Conservation (phyloP, 176 grass and related monocot species). For the Thinopyrum elongatum region DNA sequence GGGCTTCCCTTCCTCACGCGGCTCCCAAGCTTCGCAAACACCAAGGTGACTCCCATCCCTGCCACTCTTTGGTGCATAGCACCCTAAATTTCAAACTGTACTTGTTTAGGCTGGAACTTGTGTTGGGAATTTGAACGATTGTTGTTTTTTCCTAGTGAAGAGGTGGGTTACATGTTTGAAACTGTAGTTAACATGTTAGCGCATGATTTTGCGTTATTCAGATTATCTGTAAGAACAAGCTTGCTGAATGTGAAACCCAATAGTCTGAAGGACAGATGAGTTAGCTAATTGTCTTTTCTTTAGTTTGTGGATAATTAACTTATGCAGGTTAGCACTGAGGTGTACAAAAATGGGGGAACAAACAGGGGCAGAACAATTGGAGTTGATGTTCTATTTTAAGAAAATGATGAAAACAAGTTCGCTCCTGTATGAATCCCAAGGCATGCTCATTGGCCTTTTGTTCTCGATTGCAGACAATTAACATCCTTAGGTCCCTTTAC, state of each 20-base stretch:
- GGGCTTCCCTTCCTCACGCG: conserved; percentile 84
- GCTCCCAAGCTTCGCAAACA: conserved; percentile 45
- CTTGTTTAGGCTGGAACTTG: too few relatives aligned
- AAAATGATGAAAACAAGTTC: neutral
- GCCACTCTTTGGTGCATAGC: neutral
- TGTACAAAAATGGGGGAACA: too few relatives aligned
- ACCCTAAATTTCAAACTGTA: neutral
- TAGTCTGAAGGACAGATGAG: neutral
- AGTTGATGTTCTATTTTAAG: neutral
- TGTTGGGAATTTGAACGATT: neutral
- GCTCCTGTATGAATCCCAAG: neutral
- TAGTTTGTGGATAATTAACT: neutral
- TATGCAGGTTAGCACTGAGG: neutral
- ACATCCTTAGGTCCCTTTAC: neutral
- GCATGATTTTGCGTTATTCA: neutral
- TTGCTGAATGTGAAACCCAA: neutral
- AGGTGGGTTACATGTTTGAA: neutral
- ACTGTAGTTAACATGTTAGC: too few relatives aligned
- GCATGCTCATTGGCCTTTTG: neutral
- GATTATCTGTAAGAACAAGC: neutral
- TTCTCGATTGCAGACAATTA: neutral
- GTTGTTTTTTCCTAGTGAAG: neutral
- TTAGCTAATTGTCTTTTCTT: neutral
- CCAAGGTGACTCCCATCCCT: conserved; percentile 42
- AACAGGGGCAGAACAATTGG: neutral